phyloP scores from a whole-genome alignment of 371 early-diverging fungal genomes.

The Apophysomyces trapeziformis region DNA sequence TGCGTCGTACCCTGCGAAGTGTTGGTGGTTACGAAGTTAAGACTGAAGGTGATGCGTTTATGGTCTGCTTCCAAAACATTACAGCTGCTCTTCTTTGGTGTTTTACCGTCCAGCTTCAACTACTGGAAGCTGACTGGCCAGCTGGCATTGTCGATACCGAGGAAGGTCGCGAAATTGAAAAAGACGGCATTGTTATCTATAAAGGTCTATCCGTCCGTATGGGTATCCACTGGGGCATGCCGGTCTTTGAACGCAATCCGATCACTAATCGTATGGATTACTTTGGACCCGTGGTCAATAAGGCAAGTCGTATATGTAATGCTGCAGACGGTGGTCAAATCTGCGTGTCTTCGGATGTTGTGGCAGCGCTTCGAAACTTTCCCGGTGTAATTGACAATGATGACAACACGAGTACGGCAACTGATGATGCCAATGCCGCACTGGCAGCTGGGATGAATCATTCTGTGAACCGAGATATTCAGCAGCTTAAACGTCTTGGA shows the following conservation, averaged over 20 bases:
- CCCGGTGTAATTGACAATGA: constrained; percentile 44
- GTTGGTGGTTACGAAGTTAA: constrained; percentile 97
- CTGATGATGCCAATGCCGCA: constrained; percentile 22
- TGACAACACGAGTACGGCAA: constrained; percentile 1
- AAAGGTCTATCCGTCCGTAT: constrained; percentile 92
- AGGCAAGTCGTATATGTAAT: constrained; percentile 85
- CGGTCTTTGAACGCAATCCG: constrained; percentile 91
- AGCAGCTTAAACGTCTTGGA: constrained; percentile 72
- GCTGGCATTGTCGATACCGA: constrained; percentile 81
- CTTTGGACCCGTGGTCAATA: constrained; percentile 94
- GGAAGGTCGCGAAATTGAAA: constrained; percentile 81
- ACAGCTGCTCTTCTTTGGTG: constrained; percentile 91
- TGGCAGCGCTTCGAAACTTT: constrained; percentile 54
- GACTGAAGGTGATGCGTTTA: constrained; percentile 97
- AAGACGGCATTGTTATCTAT: constrained; percentile 68
- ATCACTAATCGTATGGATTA: constrained; percentile 95
- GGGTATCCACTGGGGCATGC: constrained; percentile 94
- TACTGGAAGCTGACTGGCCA: constrained; percentile 92
- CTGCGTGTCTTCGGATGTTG: constrained; percentile 69
- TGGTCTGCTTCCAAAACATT: constrained; percentile 92
- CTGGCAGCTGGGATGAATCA: constrained; percentile 20
- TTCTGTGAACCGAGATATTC: constrained; percentile 59
- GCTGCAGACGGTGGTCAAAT: constrained; percentile 95
- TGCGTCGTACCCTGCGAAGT: constrained; percentile 83
- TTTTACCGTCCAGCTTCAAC: constrained; percentile 83